phyloP scores from a whole-genome alignment of 257 asterid genomes.

The Gynochthodes officinalis region DNA sequence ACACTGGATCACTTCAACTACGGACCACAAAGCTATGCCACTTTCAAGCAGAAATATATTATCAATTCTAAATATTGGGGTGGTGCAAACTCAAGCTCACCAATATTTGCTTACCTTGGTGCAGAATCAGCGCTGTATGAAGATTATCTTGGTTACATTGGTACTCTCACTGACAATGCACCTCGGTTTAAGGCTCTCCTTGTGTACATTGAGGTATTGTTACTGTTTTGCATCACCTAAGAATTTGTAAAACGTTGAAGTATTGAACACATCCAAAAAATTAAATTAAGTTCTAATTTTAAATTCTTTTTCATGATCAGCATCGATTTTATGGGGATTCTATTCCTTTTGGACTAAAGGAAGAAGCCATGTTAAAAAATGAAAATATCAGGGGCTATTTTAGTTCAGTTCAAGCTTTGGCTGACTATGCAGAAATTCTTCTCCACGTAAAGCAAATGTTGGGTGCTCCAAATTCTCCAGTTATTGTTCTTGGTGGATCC shows the following conservation, averaged over 20 bases:
- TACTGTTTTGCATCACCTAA: too few relatives aligned
- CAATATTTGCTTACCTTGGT: conserved; percentile 21
- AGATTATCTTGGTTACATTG: conserved; percentile 5
- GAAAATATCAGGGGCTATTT: neutral
- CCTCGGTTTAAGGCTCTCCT: conserved; percentile 49
- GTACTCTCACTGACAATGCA: conserved; percentile 47
- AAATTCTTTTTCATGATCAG: too few relatives aligned
- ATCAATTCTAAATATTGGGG: too few relatives aligned
- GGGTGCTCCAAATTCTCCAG: conserved; percentile 8
- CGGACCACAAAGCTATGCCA: too few relatives aligned
- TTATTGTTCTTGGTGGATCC: conserved; percentile 11
- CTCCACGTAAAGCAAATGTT: neutral
- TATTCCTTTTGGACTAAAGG: conserved; percentile 12
- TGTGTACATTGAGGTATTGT: conserved; percentile 59
- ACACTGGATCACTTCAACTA: too few relatives aligned
- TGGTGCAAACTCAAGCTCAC: too few relatives aligned
- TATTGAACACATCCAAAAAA: too few relatives aligned
- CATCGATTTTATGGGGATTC: too few relatives aligned
- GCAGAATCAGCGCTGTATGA: conserved; percentile 8
- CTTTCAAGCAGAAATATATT: too few relatives aligned
- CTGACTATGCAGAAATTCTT: conserved; percentile 12
- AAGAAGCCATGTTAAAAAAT: neutral
- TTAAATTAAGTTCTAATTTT: too few relatives aligned
- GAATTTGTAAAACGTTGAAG: too few relatives aligned
- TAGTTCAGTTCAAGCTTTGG: conserved; percentile 13